Evolutionary conservation across 2,329 filamentous ascomycete species (phyloP).

Genomic region (Acrocalymma vagum): DNA sequence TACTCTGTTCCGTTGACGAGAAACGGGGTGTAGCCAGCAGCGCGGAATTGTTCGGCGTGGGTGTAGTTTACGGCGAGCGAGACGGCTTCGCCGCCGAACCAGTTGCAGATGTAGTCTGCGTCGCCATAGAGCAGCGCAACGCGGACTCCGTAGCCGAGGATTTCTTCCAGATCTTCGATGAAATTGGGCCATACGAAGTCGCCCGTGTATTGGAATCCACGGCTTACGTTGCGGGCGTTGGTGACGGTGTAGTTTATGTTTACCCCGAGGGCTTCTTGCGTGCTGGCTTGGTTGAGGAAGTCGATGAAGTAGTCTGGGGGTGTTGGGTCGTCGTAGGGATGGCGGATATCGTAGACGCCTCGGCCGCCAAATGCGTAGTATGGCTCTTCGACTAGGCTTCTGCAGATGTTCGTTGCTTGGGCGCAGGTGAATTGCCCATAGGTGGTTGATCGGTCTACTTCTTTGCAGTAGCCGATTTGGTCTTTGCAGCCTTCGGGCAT

Average conservation of each 20-base stretch:
- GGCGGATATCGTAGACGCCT: constrained; percentile 65
- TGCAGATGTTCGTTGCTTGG: constrained; percentile 51
- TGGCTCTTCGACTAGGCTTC: constrained; percentile 53
- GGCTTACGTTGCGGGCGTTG: constrained; percentile 46
- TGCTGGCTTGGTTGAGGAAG: constrained; percentile 62
- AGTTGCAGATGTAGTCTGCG: constrained; percentile 66
- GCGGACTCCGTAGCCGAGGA: constrained; percentile 64
- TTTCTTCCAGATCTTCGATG: constrained; percentile 56
- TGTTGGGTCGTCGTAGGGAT: constrained; percentile 61
- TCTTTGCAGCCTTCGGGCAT: constrained; percentile 62
- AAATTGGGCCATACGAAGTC: constrained; percentile 57
- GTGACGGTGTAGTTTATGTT: constrained; percentile 64
- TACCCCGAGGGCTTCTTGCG: constrained; percentile 59
- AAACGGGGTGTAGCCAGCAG: constrained; percentile 76
- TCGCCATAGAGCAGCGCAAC: constrained; percentile 66
- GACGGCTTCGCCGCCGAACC: constrained; percentile 78
- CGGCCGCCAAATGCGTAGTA: constrained; percentile 52
- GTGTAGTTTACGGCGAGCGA: constrained; percentile 66
- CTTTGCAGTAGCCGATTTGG: constrained; percentile 56
- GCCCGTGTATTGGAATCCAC: constrained; percentile 55
- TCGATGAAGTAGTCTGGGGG: constrained; percentile 59
- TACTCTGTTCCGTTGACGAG: constrained; percentile 67
- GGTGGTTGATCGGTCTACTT: constrained; percentile 30
- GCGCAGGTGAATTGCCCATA: constrained; percentile 45
- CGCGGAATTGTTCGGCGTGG: constrained; percentile 61